Evolutionary conservation across 306 rosid species (phyloP).

Genomic region (Prunus mira): DNA sequence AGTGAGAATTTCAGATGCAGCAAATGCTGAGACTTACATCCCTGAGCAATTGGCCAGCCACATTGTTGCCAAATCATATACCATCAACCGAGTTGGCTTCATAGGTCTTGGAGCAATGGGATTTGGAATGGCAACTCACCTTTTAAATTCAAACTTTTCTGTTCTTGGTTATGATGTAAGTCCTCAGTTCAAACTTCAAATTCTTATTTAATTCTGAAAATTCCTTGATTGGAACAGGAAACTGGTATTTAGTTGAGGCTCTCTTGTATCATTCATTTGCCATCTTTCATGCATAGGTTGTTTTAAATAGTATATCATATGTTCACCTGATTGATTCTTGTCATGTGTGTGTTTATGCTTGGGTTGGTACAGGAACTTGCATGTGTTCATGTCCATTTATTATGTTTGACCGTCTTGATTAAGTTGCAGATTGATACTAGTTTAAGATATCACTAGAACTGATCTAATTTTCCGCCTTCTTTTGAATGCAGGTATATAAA

Average conservation of each 20-base stretch:
- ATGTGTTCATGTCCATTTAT: neutral
- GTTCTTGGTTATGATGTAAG: conserved; percentile 91
- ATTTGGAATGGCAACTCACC: conserved; percentile 97
- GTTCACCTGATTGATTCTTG: neutral
- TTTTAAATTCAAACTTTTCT: conserved; percentile 60
- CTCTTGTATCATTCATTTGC: neutral
- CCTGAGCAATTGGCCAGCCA: conserved; percentile 70
- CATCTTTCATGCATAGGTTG: neutral
- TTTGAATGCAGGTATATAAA: conserved; percentile 61
- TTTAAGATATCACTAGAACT: conserved; percentile 13
- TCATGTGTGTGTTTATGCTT: neutral
- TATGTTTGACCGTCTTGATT: neutral
- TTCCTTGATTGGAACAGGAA: neutral
- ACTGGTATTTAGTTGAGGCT: neutral
- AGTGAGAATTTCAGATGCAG: conserved; percentile 65
- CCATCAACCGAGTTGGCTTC: conserved; percentile 69
- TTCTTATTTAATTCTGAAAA: neutral
- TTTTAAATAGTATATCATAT: neutral
- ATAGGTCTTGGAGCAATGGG: conserved; percentile 99
- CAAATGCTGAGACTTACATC: conserved; percentile 57
- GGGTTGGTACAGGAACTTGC: neutral
- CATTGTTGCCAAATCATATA: conserved; percentile 41
- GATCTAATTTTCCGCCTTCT: conserved; percentile 7
- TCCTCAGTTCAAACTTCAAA: neutral
- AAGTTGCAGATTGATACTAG: conserved; percentile 14